Base-by-base conservation (phyloP, 139 green algal species). In the Tetradesmus lagerheimii region DNA sequence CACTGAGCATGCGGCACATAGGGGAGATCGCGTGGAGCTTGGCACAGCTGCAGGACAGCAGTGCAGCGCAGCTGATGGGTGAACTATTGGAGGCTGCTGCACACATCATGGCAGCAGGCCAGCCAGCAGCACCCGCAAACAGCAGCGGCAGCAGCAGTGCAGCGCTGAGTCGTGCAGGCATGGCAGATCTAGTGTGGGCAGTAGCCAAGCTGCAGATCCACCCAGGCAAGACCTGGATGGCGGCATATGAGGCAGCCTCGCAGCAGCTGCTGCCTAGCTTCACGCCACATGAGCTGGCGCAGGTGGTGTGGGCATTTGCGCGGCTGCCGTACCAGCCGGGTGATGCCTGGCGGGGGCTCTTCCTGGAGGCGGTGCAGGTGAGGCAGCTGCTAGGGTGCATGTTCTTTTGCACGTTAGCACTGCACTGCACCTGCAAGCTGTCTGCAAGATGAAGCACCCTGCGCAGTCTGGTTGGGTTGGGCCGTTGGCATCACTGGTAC, bases 181-280 rank as follows among this genome's bases (percentile, higher is more conserved):
- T 90, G 9, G 87, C 87, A 39, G 87, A 90, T 37, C 77, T 90
- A 8, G 45, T 86, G 0, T 90, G 87, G 87, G 50, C 87, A 23
- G 53, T 80, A 9, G 87, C 87, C 25, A 85, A 86, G 53, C 37
- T 86, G 23, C 35, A 86, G 37, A 12, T 47, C 8, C 25, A 57
- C n/a, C 87, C 87, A 29, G 77, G 57, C 37, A 74, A 79, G 8
- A 47, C 27, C 14, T 90, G 76, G 76, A 41, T 90, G 45, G 37
- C 12, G 12, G 31, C 47, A 1, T 86, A 78, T 25, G 31, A 23
- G 20, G 87, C 50, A 4, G 77, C 77, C 18, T 86, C 87, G 39
- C 87, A 47, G 37, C 77, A 45, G 43, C 25, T 38, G 43, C 88
- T 87, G 3, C 20, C 6, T 31, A 78, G 43, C 29, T 88, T 88